Conservation (phyloP, 2,329 filamentous ascomycete genomes). For the Balansia obtecta region DNA sequence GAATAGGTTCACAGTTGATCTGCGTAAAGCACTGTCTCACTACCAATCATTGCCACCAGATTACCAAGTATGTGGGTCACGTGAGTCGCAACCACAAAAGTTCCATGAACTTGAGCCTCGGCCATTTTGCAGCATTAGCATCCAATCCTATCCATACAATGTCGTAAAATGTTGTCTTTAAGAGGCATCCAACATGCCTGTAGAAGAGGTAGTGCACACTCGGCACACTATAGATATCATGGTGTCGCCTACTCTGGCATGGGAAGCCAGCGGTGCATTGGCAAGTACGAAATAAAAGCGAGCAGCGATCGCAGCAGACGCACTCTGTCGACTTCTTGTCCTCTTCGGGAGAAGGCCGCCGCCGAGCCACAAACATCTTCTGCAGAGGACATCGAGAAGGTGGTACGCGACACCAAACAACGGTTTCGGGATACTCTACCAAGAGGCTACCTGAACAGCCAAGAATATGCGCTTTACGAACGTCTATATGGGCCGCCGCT, state of each 20-base stretch:
- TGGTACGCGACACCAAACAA: constrained; percentile 60
- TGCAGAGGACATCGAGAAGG: constrained; percentile 38
- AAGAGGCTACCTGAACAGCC: constrained; percentile 51
- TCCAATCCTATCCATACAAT: constrained; percentile 9
- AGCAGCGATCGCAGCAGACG: constrained; percentile 7
- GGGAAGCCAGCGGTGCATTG: not conserved
- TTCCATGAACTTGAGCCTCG: constrained; percentile 7
- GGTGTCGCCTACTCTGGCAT: not conserved
- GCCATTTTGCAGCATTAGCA: constrained; percentile 1
- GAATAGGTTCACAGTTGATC: no score
- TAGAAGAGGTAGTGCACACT: constrained; percentile 14
- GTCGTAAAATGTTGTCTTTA: constrained; percentile 20
- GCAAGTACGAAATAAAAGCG: not conserved
- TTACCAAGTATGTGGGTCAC: constrained; percentile 13
- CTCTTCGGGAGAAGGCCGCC: constrained; percentile 11
- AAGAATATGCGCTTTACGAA: constrained; percentile 66
- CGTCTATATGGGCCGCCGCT: constrained; percentile 69
- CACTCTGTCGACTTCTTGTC: constrained; percentile 18
- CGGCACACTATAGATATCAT: constrained; percentile 4
- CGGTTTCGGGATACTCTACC: constrained; percentile 69
- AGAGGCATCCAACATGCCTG: constrained; percentile 22
- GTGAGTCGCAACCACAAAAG: constrained; percentile 18
- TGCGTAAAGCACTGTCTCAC: not conserved
- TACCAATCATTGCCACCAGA: constrained; percentile 8
- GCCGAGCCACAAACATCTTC: not conserved